Conservation (phyloP, 2,329 filamentous ascomycete genomes). For the Colletotrichum godetiae region DNA sequence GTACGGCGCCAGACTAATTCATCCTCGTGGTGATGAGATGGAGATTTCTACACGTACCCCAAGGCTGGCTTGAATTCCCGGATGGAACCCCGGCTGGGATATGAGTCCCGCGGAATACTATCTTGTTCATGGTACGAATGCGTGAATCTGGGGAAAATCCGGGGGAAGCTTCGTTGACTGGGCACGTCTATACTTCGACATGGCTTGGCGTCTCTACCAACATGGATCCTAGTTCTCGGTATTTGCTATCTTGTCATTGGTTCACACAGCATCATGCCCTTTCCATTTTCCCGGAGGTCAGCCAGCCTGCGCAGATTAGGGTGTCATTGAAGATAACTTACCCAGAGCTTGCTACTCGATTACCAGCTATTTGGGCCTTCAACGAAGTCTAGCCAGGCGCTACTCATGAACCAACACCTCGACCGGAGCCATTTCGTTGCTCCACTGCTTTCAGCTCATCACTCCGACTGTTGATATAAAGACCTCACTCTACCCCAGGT, state of each 20-base stretch:
- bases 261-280: not conserved
- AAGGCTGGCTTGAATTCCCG: not conserved
- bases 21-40: not conserved
- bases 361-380: not conserved
- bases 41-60: slow-evolving; percentile 5
- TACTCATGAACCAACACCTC: not conserved
- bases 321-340: not conserved
- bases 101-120: not conserved
- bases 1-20: not conserved
- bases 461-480: not conserved
- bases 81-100: not conserved
- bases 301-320: not conserved
- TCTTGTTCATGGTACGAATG: not conserved
- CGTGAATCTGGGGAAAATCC: not conserved
- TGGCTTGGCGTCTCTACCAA: not conserved
- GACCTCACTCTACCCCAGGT: not conserved
- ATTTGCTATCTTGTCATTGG: not conserved
- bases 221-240: not conserved
- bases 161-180: slow-evolving; percentile 2
- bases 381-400: not conserved
- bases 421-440: not conserved
- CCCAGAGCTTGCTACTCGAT: not conserved
- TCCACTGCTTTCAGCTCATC: not conserved
- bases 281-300: not conserved
- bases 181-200: not conserved